Base-by-base conservation (phyloP, 352 stramenopile genomes). In the Phytophthora parvispora region DNA sequence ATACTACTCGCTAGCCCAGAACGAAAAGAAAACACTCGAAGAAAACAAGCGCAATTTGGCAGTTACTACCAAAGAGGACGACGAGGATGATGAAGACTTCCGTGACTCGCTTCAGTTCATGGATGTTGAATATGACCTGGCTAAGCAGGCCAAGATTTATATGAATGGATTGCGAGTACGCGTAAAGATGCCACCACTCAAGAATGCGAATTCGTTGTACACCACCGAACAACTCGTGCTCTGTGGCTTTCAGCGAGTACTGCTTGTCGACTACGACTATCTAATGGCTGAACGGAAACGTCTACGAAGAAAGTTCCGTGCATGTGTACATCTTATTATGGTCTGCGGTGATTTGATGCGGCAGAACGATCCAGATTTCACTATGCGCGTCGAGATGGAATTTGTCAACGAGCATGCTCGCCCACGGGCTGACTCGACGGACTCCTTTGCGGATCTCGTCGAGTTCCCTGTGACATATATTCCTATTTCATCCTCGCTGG, bases 211-310 rank as follows among this genome's bases (percentile, higher is more conserved):
- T 9, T 77, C 67, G 2, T 42, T 66, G 31, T 87, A 83, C 56
- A 72, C 49, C 25, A 87, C 82, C 20, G 70, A 90, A 32, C 83
- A 90, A 38, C 40, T 94, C 3, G 50, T 87, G 36, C 51, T 94
- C 13, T 80, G 68, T 38, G 83, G 84, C 15, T 89, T 86, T 52
- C 83, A 92, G 67, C 84, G 83, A 10, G 78, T 94, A 27, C 64
- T 94, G 36, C 76, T 94, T 16, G 67, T 95, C 29, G 87, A 95
- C 45, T 91, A 91, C 42, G 64, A 83, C 51, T 95, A 95, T 60
- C 75, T 92, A 16, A 81, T 88, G 67, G 82, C 85, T 27, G 87
- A 95, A 51, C 72, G 85, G 3, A 84, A 85, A 51, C 83, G 85
- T 2, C 62, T 95, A 34, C 80, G 81, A 13, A 54, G 66, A 15